phyloP scores from a whole-genome alignment of 208 protist genomes.

The Wallacemonas collosoma region DNA sequence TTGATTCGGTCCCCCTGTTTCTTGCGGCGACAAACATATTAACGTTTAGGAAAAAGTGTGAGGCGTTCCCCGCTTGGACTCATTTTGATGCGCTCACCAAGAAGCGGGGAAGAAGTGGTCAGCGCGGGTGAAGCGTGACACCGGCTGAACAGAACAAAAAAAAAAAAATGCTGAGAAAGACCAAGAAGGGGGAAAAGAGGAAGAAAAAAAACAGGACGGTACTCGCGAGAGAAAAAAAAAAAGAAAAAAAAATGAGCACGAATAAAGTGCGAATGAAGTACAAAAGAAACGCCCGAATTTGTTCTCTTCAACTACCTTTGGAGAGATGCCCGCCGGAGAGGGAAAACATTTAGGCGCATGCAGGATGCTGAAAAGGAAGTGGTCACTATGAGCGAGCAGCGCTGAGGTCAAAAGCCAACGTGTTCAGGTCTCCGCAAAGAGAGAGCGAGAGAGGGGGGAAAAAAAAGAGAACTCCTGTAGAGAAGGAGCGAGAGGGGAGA shows the following conservation, averaged over 20 bases:
- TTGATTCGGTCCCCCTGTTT: too few relatives aligned
- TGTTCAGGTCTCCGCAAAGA: not conserved
- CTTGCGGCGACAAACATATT: too few relatives aligned
- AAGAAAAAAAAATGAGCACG: not conserved
- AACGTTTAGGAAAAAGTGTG: too few relatives aligned
- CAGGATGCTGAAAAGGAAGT: not conserved
- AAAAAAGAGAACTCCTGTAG: slow-evolving; percentile 5
- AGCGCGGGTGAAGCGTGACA: not conserved
- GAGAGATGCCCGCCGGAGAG: too few relatives aligned
- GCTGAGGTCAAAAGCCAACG: too few relatives aligned
- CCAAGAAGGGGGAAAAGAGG: not conserved
- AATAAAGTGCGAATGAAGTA: not conserved
- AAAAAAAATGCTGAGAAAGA: not conserved
- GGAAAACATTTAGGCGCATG: not conserved
- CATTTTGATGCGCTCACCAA: not conserved
- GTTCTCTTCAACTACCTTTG: too few relatives aligned
- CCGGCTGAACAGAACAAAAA: not conserved
- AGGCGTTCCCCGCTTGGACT: too few relatives aligned
- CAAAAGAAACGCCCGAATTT: not conserved
- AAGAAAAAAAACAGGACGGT: not conserved
- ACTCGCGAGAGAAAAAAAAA: not conserved
- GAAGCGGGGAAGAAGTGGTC: not conserved
- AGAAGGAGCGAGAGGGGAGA: slow-evolving; percentile 3
- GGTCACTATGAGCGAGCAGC: not conserved
- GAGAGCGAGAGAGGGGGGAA: slow-evolving; percentile 11